Conservation (phyloP, 768 basidiomycete species). For the Collybia nuda region DNA sequence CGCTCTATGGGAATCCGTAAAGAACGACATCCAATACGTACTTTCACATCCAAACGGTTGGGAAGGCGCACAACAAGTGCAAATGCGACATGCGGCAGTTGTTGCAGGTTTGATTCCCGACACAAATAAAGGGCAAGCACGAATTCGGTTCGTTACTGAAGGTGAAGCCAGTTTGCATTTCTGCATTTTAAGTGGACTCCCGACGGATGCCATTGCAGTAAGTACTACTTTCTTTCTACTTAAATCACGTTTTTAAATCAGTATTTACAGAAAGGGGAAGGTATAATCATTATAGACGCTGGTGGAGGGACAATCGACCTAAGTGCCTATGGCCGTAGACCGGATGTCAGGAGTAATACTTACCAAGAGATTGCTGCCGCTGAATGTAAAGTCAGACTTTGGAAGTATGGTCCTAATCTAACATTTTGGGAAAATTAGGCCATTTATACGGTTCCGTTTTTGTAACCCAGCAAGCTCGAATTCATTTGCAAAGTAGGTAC, state of each 20-base stretch:
- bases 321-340: slow-evolving; percentile 38
- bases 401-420: background rate
- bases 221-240: background rate
- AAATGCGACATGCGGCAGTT: slow-evolving; percentile 28
- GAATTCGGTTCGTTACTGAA: slow-evolving; percentile 52
- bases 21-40: background rate
- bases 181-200: slow-evolving; percentile 40
- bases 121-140: slow-evolving; percentile 29
- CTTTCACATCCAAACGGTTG: too few relatives aligned
- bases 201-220: slow-evolving; percentile 29
- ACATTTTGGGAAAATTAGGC: slow-evolving; percentile 20
- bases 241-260: background rate
- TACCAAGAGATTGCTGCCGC: slow-evolving; percentile 40
- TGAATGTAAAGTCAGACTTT: slow-evolving; percentile 35
- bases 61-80: slow-evolving; percentile 20
- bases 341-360: slow-evolving; percentile 11
- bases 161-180: slow-evolving; percentile 57
- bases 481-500: slow-evolving; percentile 27
- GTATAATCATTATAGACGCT: slow-evolving; percentile 45
- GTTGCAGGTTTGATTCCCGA: slow-evolving; percentile 12
- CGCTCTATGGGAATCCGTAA: slow-evolving; percentile 38
- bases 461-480: slow-evolving; percentile 32
- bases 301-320: slow-evolving; percentile 51
- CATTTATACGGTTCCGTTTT: slow-evolving; percentile 40
- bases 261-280: slow-evolving; percentile 7